phyloP scores from a whole-genome alignment of 176 grass and related monocot genomes.

The Oryza brachyantha region DNA sequence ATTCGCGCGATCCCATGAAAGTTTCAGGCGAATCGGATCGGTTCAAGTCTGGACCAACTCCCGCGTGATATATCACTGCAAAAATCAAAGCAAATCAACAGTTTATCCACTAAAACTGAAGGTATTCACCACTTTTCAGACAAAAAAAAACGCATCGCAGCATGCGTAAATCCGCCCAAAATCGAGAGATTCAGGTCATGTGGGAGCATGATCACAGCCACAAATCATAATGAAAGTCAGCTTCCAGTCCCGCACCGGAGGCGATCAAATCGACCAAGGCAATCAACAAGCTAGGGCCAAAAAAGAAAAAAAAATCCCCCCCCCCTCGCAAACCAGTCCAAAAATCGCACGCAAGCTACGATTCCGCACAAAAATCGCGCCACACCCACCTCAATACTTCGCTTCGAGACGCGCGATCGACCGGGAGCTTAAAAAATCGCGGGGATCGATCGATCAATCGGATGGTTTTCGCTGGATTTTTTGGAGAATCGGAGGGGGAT shows the following conservation, averaged over 20 bases:
- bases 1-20: slow-evolving; percentile 37
- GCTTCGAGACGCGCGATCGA: background rate
- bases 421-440: too few relatives aligned
- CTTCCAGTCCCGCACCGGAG: background rate
- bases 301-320: background rate
- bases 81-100: slow-evolving; percentile 13
- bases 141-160: background rate
- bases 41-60: background rate
- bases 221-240: background rate
- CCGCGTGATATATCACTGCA: slow-evolving; percentile 24
- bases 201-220: background rate
- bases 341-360: background rate
- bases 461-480: background rate
- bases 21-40: slow-evolving; percentile 3
- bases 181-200: background rate
- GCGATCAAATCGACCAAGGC: background rate
- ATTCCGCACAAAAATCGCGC: background rate
- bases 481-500: background rate
- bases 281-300: background rate
- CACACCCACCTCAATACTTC: slow-evolving; percentile 26
- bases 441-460: background rate
- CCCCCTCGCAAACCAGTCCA: background rate
- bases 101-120: background rate
- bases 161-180: background rate
- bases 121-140: too few relatives aligned